A percentile compares a stretch with the other conserved stretches of the same genome.
These are phyloP conservation scores for Centaurea solstitialis DNA, from an alignment of 129 eudicot species.

Conservation along the genomic window DNA sequence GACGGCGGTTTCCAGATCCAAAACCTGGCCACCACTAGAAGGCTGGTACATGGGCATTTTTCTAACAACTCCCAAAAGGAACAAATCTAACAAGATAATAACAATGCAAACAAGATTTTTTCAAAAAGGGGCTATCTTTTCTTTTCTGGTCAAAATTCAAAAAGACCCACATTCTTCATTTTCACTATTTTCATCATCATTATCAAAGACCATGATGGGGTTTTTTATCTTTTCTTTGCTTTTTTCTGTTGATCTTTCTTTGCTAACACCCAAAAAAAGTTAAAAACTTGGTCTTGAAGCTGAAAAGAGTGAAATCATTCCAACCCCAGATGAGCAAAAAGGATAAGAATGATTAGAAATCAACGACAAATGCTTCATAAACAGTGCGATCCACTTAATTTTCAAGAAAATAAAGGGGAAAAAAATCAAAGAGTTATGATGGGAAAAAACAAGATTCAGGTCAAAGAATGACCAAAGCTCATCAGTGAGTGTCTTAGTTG, in stretches of 20 bases:
- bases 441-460: conserved; percentile 4
- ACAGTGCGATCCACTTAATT: conserved; percentile 11
- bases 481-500: background rate
- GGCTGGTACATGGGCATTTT: conserved; percentile 60
- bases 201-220: conserved; percentile 29
- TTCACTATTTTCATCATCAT: conserved; percentile 37
- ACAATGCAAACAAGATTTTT: background rate
- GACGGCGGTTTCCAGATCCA: conserved; percentile 63
- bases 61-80: conserved; percentile 12
- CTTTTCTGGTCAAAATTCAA: conserved; percentile 44
- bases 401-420: background rate
- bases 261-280: conserved; percentile 36
- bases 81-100: background rate
- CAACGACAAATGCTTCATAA: conserved; percentile 2
- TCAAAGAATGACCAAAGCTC: conserved; percentile 7
- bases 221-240: background rate
- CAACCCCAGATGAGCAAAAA: conserved; percentile 33
- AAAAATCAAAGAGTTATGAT: conserved; percentile 11
- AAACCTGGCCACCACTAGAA: conserved; percentile 47
- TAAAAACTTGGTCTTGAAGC: conserved; percentile 32
- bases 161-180: conserved; percentile 34
- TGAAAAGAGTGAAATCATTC: conserved; percentile 45
- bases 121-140: background rate
- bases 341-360: conserved; percentile 10
- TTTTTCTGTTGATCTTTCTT: conserved; percentile 17